A percentile compares a stretch with the other conserved stretches of the same genome.
phyloP scores from a whole-genome alignment of 2,329 filamentous ascomycete species.

The Madurella fahalii region DNA sequence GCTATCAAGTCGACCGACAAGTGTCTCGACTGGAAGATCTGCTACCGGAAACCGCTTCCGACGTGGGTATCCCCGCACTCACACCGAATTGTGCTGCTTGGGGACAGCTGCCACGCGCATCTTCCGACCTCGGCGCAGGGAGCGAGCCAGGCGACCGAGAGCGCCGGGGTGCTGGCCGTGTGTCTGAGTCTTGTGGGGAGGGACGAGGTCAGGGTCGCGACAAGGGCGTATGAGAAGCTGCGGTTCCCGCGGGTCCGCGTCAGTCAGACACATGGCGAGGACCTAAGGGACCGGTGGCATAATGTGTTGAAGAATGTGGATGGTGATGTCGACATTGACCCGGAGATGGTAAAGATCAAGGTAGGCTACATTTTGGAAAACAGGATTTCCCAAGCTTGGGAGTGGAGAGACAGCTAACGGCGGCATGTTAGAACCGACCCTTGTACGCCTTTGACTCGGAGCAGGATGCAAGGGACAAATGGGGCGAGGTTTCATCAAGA shows the following conservation, averaged over 20 bases:
- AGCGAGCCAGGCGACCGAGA: constrained; percentile 51
- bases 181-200: constrained; percentile 42
- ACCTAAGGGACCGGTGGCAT: constrained; percentile 42
- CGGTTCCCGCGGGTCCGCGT: constrained; percentile 38
- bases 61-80: constrained; percentile 47
- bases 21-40: constrained; percentile 52
- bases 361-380: not conserved
- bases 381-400: too few species aligned
- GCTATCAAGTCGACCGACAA: constrained; percentile 42
- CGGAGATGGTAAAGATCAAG: constrained; percentile 42
- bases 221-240: constrained; percentile 41
- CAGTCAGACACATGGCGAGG: constrained; percentile 42
- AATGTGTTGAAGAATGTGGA: constrained; percentile 39
- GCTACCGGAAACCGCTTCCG: constrained; percentile 49
- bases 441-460: constrained; percentile 46
- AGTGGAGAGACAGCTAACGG: not conserved
- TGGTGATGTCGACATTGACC: constrained; percentile 40
- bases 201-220: constrained; percentile 37
- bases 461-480: constrained; percentile 39
- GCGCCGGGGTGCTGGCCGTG: constrained; percentile 43
- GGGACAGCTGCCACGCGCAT: constrained; percentile 52
- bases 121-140: constrained; percentile 51
- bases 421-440: constrained; percentile 37
- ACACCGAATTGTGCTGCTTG: constrained; percentile 47
- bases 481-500: constrained; percentile 37